Percentiles rank a stretch among this genome's conserved stretches.
Conservation (phyloP, 176 grass and related monocot genomes). For the Aegilops tauschii region DNA sequence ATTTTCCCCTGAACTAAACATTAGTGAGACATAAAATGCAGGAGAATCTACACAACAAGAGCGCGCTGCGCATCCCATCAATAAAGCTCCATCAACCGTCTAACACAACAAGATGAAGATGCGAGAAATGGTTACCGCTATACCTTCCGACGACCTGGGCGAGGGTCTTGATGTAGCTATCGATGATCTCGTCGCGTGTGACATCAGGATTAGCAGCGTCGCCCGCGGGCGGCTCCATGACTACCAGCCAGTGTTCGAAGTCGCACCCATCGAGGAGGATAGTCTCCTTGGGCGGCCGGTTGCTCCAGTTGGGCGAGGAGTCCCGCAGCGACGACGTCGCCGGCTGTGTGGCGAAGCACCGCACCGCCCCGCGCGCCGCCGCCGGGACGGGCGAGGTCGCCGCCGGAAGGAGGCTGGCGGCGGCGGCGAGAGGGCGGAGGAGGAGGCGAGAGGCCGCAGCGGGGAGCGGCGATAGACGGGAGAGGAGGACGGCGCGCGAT, state of each 20-base stretch:
- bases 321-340: slow-evolving; percentile 66
- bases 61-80: neutral
- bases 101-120: neutral
- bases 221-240: slow-evolving; percentile 70
- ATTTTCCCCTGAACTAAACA: neutral
- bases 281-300: slow-evolving; percentile 72
- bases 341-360: slow-evolving; percentile 54
- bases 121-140: neutral
- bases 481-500: slow-evolving; percentile 25
- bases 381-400: neutral
- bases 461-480: neutral
- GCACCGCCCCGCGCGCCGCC: neutral
- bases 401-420: neutral
- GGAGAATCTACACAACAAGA: neutral
- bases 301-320: slow-evolving; percentile 70
- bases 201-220: slow-evolving; percentile 38
- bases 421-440: slow-evolving; percentile 20
- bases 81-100: neutral
- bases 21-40: neutral
- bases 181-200: slow-evolving; percentile 79
- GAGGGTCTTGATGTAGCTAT: slow-evolving; percentile 83
- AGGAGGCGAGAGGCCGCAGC: neutral
- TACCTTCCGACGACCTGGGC: slow-evolving; percentile 76
- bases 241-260: slow-evolving; percentile 90
- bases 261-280: slow-evolving; percentile 85